phyloP scores from a whole-genome alignment of 2,329 filamentous ascomycete species.

The Paecilomyces formosus region DNA sequence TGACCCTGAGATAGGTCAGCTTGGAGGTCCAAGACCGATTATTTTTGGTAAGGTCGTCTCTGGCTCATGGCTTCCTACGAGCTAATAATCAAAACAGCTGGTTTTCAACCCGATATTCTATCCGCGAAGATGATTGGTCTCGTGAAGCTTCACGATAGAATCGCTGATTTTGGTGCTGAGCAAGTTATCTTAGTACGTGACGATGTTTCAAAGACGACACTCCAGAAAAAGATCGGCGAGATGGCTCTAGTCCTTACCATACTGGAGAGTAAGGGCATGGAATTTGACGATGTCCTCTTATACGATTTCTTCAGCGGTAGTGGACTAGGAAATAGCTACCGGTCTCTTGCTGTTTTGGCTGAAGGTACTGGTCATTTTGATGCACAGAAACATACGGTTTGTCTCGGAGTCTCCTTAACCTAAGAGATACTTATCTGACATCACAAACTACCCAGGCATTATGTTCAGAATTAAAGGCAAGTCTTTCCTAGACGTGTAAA shows the following conservation, averaged over 20 bases:
- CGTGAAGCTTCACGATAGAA: slow-evolving; percentile 11
- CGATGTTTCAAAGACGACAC: slow-evolving; percentile 13
- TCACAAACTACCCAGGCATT: neutral
- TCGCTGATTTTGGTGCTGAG: slow-evolving; percentile 23
- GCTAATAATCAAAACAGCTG: slow-evolving; percentile 6
- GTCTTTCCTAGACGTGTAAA: neutral
- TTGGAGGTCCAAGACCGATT: slow-evolving; percentile 16
- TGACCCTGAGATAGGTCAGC: slow-evolving; percentile 19
- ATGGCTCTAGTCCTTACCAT: slow-evolving; percentile 23
- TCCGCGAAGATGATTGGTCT: slow-evolving; percentile 14
- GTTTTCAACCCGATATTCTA: slow-evolving; percentile 12
- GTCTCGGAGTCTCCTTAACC: neutral
- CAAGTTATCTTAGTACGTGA: slow-evolving; percentile 28
- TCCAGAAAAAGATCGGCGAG: slow-evolving; percentile 17
- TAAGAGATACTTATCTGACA: neutral
- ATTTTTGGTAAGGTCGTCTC: slow-evolving; percentile 11
- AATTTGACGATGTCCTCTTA: slow-evolving; percentile 27
- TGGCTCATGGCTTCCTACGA: neutral
- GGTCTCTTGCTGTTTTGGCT: slow-evolving; percentile 11
- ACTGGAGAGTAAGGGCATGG: slow-evolving; percentile 28
- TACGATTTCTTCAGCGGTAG: slow-evolving; percentile 21
- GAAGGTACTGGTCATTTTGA: slow-evolving; percentile 8
- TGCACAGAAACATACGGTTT: slow-evolving; percentile 11
- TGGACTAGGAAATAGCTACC: slow-evolving; percentile 11
- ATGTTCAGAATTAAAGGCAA: neutral